These are phyloP conservation scores for Ascochyta clinopodiicola DNA, from an alignment of 2,329 filamentous ascomycete genomes.

Conservation along the genomic window DNA sequence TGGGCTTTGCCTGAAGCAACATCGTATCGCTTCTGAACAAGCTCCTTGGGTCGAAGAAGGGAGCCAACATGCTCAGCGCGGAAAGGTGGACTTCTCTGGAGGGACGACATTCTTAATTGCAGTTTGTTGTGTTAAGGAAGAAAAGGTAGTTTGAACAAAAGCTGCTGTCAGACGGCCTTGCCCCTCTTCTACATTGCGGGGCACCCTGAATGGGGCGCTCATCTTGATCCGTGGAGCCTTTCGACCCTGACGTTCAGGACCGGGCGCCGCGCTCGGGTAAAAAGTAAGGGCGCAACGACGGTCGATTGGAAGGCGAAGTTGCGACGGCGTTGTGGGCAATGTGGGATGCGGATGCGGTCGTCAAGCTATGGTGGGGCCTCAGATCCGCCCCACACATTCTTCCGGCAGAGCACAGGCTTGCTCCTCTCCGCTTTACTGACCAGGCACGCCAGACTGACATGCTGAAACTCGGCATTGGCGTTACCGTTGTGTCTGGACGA, in stretches of 20 bases:
- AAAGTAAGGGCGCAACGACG: constrained; percentile 7
- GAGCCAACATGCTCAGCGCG: constrained; percentile 77
- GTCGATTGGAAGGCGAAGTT: constrained; percentile 30
- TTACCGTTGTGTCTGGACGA: background rate
- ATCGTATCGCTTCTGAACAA: constrained; percentile 65
- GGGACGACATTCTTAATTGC: constrained; percentile 44
- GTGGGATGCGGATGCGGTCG: constrained; percentile 25
- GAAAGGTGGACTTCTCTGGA: constrained; percentile 62
- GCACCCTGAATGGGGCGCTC: constrained; percentile 23
- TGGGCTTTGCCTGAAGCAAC: constrained; percentile 58
- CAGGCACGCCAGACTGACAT: no score
- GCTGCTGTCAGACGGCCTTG: constrained; percentile 16
- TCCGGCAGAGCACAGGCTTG: background rate
- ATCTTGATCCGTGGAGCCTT: constrained; percentile 17
- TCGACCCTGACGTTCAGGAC: constrained; percentile 17
- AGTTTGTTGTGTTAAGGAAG: constrained; percentile 10
- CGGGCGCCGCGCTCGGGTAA: constrained; percentile 19
- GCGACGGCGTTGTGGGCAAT: constrained; percentile 16
- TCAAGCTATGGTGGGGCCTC: constrained; percentile 34
- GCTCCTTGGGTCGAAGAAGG: constrained; percentile 68
- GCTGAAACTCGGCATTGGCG: no score
- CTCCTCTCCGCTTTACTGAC: background rate
- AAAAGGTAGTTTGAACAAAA: constrained; percentile 6
- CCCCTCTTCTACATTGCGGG: constrained; percentile 31
- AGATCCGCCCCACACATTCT: constrained; percentile 6